Conservation (phyloP, 352 stramenopile species). For the Phytophthora constricta region DNA sequence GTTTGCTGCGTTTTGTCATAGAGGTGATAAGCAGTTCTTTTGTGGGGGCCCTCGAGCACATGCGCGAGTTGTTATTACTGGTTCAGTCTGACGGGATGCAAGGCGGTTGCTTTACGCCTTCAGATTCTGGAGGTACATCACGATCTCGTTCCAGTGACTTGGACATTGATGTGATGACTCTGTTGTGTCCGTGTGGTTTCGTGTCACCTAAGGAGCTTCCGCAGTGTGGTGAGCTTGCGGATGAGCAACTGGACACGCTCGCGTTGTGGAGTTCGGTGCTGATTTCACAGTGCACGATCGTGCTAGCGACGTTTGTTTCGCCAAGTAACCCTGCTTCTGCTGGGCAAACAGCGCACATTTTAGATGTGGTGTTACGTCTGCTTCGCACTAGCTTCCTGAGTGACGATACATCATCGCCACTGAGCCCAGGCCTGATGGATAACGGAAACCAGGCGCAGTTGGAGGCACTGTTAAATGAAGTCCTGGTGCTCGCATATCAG, state of each 20-base stretch:
- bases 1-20: constrained; percentile 57
- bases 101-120: not conserved
- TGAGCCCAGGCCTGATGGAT: constrained; percentile 25
- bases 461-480: constrained; percentile 26
- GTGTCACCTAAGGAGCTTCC: constrained; percentile 33
- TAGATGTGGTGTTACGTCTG: constrained; percentile 19
- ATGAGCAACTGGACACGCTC: constrained; percentile 53
- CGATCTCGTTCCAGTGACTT: constrained; percentile 1
- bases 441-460: constrained; percentile 23
- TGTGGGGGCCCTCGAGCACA: constrained; percentile 59
- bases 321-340: not conserved
- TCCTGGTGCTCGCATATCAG: constrained; percentile 13
- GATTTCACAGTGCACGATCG: constrained; percentile 53
- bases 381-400: constrained; percentile 26
- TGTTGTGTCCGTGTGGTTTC: constrained; percentile 52
- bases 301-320: constrained; percentile 3
- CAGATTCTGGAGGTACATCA: not conserved
- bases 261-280: constrained; percentile 51
- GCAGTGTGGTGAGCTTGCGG: constrained; percentile 51
- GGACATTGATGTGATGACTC: constrained; percentile 32
- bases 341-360: not conserved
- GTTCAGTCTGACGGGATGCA: not conserved
- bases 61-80: constrained; percentile 37
- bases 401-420: constrained; percentile 4
- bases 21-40: constrained; percentile 59